A percentile compares a stretch with the other conserved stretches of the same genome.
phyloP scores from a whole-genome alignment of 805 yeast species.

The Starmerella stigmatis region DNA sequence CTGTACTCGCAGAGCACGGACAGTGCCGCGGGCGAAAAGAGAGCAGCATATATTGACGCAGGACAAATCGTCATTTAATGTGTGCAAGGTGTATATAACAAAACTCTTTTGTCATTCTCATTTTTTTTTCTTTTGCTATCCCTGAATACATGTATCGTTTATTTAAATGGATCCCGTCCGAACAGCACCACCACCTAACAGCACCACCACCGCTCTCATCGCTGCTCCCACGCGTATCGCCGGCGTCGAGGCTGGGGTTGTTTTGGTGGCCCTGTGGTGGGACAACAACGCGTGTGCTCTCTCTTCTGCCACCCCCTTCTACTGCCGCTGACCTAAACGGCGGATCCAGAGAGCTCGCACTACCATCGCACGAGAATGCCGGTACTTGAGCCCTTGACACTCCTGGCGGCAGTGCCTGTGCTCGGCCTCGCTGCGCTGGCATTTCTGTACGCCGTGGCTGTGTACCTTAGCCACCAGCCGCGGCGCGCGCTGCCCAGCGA shows the following conservation, averaged over 20 bases:
- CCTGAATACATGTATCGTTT: too few relatives aligned
- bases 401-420: background rate
- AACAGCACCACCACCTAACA: too few relatives aligned
- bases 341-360: background rate
- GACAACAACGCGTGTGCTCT: too few relatives aligned
- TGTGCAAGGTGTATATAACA: slow-evolving; percentile 11
- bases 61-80: slow-evolving; percentile 25
- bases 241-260: too few relatives aligned
- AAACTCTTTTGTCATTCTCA: too few relatives aligned
- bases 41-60: slow-evolving; percentile 24
- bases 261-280: too few relatives aligned
- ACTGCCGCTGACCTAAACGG: slow-evolving; percentile 7
- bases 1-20: slow-evolving; percentile 59
- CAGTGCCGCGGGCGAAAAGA: slow-evolving; percentile 10
- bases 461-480: slow-evolving; percentile 18
- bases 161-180: too few relatives aligned
- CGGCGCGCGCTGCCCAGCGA: slow-evolving; percentile 12
- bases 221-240: too few relatives aligned
- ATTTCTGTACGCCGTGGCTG: slow-evolving; percentile 1
- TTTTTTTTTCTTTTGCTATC: background rate
- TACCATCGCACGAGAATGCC: background rate
- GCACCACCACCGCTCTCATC: too few relatives aligned
- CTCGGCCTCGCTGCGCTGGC: background rate
- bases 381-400: background rate
- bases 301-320: too few relatives aligned